Evolutionary conservation across 2,329 filamentous ascomycete species (phyloP), one percentile per base, ranked within the genome.

Genomic region (Hypoxylon sp.): DNA sequence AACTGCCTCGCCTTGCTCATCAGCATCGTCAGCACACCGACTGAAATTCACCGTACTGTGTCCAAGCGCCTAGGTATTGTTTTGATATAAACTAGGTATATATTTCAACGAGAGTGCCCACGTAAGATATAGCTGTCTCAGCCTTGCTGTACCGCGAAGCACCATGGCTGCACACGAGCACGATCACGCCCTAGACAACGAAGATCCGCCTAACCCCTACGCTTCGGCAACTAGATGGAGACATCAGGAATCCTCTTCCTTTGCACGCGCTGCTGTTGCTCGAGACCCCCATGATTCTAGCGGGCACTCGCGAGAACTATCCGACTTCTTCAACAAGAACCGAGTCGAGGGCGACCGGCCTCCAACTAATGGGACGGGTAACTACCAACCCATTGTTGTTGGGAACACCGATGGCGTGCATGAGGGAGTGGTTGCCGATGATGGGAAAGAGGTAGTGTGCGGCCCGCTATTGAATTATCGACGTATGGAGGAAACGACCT

Each of bases 391-490:
- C 32, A 81, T 89, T 64, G 78, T 85, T 57, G 74, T 83, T n/a
- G 80, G 80, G 65, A 77, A 76, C 45, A 71, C 75, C 9, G 77
- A 73, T 40, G 73, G 72, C 9, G 69, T 69, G 6, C 70, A 75
- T 4, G 72, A 74, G 24, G 68, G 53, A 11, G 33, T 40, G 36
- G 62, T 42, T n/a, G 38, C 42, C 14, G 63, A 67, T 20, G 84
- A 86, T 50, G 84, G 83, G 46, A 84, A 81, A 73, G 87, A 91
- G 65, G 84, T 93, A 26, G 82, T 91, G 12, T 90, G 87, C 71
- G 92, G 92, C 0, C 92, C 92, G 18, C 80, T 95, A 69, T 80
- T 95, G 67, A 95, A 95, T 79, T 95, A 93, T 77, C 85, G 90
- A 68, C 86, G 87, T 73, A 93, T 91, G 87, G 87, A 90, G 72